Evolutionary conservation across 2,329 filamentous ascomycete species (phyloP), one percentile per base, ranked within the genome.

Genomic region (Cladosporium oxysporum): DNA sequence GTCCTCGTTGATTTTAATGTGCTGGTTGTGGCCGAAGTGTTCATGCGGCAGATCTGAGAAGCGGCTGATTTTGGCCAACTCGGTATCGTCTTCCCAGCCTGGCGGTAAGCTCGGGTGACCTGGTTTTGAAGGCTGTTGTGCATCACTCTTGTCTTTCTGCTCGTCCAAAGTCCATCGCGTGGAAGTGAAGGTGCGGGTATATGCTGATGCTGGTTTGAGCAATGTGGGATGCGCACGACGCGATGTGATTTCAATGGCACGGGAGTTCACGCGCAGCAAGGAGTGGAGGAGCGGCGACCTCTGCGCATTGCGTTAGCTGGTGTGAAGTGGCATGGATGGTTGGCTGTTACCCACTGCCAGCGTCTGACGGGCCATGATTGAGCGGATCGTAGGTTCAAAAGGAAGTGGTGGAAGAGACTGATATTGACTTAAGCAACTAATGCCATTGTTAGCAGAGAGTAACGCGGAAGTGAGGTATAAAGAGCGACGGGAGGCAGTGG

Each of bases 1-100:
- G 77, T 98, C 93, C 75, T 92, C 89, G 76, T 98, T 96, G 75
- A 98, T 96, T 67, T 92, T 85, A 83, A 98, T 96, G 79, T 98
- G 91, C 78, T 99, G 95, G 73, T 99, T 99, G 72, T 93, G 89
- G 18, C 95, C 95, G 72, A 98, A 98, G 72, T 91, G 89, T 68
- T 86, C 85, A 70, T 90, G 89, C 2, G 91, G 91, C 26, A 95
- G 83, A 74, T 94, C 85, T 33, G 88, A 88, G 80, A 94, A 94
- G 68, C 87, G 85, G 58, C 87, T 87, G 72, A 93, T 91, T 68
- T 87, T 84, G 47, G 58, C 37, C 67, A 88, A 87, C 70, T 92
- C 85, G 16, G 88, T 87, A 70, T 91, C 87, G 65, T 91, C 88
- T 73, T 95, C 91, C 91, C 91, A 94, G 33, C 31, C 47, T 18